phyloP scores from a whole-genome alignment of 1,284 basidiomycete species.

The Leccinum subfulvum region DNA sequence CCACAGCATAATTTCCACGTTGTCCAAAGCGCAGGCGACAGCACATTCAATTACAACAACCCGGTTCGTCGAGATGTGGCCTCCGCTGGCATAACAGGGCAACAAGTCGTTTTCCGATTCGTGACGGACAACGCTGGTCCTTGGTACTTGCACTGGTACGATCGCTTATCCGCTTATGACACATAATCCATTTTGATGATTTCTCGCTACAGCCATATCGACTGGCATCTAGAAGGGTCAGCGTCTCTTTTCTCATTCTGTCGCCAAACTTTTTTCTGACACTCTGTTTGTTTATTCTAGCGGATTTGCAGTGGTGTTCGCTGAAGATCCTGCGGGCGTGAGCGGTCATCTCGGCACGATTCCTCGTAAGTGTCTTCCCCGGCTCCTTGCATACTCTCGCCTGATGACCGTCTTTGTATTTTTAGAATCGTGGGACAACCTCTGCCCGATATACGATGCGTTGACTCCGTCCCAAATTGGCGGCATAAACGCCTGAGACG shows the following conservation, averaged over 20 bases:
- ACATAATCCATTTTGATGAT: background rate
- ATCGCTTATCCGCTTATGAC: background rate
- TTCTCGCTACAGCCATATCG: background rate
- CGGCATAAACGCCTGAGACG: background rate
- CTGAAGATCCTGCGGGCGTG: background rate
- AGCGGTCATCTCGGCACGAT: background rate
- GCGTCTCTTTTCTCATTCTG: background rate
- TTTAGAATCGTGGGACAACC: background rate
- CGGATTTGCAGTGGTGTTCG: background rate
- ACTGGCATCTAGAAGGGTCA: background rate
- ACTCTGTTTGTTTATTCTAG: background rate
- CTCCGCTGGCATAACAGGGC: conserved; percentile 25
- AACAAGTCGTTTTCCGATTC: conserved; percentile 36
- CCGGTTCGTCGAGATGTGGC: conserved; percentile 38
- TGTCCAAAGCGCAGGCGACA: conserved; percentile 31
- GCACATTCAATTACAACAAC: conserved; percentile 39
- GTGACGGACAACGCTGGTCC: conserved; percentile 39
- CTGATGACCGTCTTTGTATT: background rate
- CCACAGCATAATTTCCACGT: conserved; percentile 36
- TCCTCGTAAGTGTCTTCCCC: background rate
- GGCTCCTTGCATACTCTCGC: background rate
- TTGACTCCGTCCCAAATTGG: background rate
- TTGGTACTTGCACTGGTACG: conserved; percentile 34
- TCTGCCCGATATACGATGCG: background rate
- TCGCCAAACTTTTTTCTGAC: background rate